Evolutionary conservation across 768 basidiomycete genomes (phyloP).

Genomic region (Termitomyces sp.): DNA sequence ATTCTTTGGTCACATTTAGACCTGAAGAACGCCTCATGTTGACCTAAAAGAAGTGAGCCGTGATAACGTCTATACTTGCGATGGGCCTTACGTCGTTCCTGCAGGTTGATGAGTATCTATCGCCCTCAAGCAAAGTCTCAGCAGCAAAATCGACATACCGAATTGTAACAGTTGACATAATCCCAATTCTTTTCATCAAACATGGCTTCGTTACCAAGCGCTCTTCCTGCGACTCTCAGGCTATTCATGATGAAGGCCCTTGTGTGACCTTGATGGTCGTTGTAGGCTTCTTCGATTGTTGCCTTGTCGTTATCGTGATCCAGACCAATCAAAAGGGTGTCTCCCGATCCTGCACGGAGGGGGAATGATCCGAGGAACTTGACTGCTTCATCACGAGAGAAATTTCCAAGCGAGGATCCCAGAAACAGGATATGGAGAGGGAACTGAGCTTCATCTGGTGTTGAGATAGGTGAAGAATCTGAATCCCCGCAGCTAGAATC

Average conservation of each 20-base stretch:
- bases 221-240: conserved; percentile 62
- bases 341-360: conserved; percentile 67
- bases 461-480: conserved; percentile 39
- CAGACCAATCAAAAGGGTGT: conserved; percentile 87
- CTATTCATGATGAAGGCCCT: conserved; percentile 86
- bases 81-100: conserved; percentile 21
- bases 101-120: neutral
- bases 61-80: neutral
- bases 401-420: conserved; percentile 92
- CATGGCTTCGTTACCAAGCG: conserved; percentile 63
- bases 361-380: conserved; percentile 79
- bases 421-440: conserved; percentile 88
- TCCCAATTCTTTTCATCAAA: conserved; percentile 75
- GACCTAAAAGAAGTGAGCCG: conserved; percentile 42
- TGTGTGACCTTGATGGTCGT: conserved; percentile 75
- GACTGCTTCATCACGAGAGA: conserved; percentile 64
- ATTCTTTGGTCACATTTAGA: conserved; percentile 63
- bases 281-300: conserved; percentile 84
- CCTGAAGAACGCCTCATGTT: conserved; percentile 83
- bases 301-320: conserved; percentile 75
- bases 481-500: conserved; percentile 25
- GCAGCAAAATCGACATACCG: conserved; percentile 30
- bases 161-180: conserved; percentile 59
- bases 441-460: conserved; percentile 41
- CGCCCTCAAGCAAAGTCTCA: neutral